Base-by-base conservation (phyloP, 352 stramenopile genomes). In the Globisporangium carolinianum region DNA sequence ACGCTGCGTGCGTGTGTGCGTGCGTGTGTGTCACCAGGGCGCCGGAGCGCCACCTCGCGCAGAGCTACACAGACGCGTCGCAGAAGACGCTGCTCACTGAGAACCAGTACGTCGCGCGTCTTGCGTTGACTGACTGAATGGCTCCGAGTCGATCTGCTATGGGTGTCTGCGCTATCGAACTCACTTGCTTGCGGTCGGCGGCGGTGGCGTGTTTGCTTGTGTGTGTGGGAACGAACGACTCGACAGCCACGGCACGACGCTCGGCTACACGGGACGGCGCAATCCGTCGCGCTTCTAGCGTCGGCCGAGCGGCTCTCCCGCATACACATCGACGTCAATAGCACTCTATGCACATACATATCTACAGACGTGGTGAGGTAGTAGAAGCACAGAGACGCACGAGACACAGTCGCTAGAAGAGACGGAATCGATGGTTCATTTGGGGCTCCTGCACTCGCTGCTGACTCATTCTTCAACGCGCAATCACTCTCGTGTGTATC, bases 71-170 rank as follows among this genome's bases (percentile, higher is more conserved):
- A n/a, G 76, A 80, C 55, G 57, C 73, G 12, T 62, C 69, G 6
- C 70, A 73, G 56, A 92, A 92, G 58, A 79, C 65, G 2, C 62
- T 92, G 8, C 51, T 90, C 12, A 38, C 66, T 2, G 83, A 90
- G 46, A 92, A 90, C 50, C 71, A 86, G 83, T 92, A 76, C 57
- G 76, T 65, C 14, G 35, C 24, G 24, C 24, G 24, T 32, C 24
- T 32, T 32, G 24, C 24, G 24, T 32, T 32, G 24, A 32, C 24
- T 32, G 24, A 32, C 24, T 32, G 24, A 32, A 32, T 32, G 24
- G 24, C 24, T 32, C 24, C 24, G 1, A 32, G 24, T 32, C 24
- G 24, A 32, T 32, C 24, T 32, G 24, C 24, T 32, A 2, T 32
- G 24, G 1, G 24, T 32, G 24, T 32, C 24, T 32, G 24, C 24